Evolutionary conservation across 192 early-diverging fungal species (phyloP), one percentile per base, ranked within the genome.

Genomic region (Lobosporangium transversale): DNA sequence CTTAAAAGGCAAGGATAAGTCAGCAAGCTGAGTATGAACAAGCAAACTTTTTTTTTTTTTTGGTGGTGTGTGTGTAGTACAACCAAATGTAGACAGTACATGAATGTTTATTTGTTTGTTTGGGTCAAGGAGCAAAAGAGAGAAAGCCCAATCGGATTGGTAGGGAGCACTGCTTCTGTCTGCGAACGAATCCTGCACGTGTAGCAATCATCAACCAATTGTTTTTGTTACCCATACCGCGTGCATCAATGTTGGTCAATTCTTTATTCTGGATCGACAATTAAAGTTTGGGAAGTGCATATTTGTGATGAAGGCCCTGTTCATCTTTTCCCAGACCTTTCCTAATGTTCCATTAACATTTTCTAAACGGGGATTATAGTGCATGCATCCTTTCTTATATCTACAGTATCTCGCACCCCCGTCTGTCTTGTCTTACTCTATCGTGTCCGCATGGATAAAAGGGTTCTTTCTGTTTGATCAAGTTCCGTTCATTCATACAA

Each of bases 1-100:
- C 10, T 14, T 29, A 40, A 30, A 12, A 15, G 37, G 20, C 20
- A 32, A 4, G 32, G 14, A 27, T 23, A 40, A 58, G 36, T 58
- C 44, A 43, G 42, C 29, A 60, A 42, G 36, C 58, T 32, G 44
- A 44, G 48, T 32, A 27, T 26, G 20, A 10, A n/a, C 23, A 48
- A 33, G 15, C 2, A 20, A 3, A 35, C n/a, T n/a, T n/a, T n/a
- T n/a, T n/a, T n/a, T n/a, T n/a, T n/a, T n/a, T n/a, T n/a, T n/a
- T 8, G 44, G 65, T 68, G 47, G 66, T 49, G 56, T 66, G 64
- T 54, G 54, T 20, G 54, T 66, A 12, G 45, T 49, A 66, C 64
- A 55, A 29, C 9, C 14, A 1, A 20, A 49, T 18, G 45, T 1
- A 14, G 11, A 29, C 3, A 27, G 11, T 36, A 26, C 18, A 29